Evolutionary conservation across 164 flowering plant species (phyloP), one percentile per base, ranked within the genome.

Genomic region (Cinnamomum micranthum): DNA sequence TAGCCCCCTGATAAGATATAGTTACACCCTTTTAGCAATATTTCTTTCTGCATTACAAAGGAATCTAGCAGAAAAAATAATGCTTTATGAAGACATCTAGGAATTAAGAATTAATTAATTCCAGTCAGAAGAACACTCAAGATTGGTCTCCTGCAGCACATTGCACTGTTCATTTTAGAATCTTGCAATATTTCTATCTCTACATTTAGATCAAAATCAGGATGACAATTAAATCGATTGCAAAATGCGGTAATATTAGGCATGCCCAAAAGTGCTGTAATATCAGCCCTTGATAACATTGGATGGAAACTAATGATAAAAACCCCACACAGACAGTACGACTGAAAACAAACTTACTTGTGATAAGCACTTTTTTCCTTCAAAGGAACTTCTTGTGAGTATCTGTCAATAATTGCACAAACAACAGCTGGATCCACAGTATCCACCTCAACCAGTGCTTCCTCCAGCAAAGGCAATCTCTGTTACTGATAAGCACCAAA

Each of bases 391-490:
- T 77, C 76, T 73, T 85, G 78, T 15, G 94, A 85, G 78, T 82
- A 91, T 74, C 78, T 64, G 69, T 84, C 87, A 74, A 95, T 84
- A 67, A 88, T 77, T 71, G 87, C 75, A 66, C 89, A 84, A 59
- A 92, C 76, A 68, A 82, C 50, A 20, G 82, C 74, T 60, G 86
- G 85, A 80, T 90, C 92, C 73, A 83, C 76, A 23, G 92, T 74
- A 78, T 84, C 78, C 60, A 77, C 80, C 75, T 83, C 83, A 78
- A 47, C 58, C 7, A 95, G 80, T 73, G 85, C 91, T 74, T 79
- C 90, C 83, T 93, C 99, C 62, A 95, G 85, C 22, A 65, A 70
- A 23, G 87, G 55, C 80, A 95, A 77, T 70, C 69, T 85, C 99
- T 95, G 90, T 74, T 59, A 77, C 33, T 25, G 75, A 71, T 65